Conservation (phyloP, 2,329 filamentous ascomycete genomes). For the Laburnicola sp. region DNA sequence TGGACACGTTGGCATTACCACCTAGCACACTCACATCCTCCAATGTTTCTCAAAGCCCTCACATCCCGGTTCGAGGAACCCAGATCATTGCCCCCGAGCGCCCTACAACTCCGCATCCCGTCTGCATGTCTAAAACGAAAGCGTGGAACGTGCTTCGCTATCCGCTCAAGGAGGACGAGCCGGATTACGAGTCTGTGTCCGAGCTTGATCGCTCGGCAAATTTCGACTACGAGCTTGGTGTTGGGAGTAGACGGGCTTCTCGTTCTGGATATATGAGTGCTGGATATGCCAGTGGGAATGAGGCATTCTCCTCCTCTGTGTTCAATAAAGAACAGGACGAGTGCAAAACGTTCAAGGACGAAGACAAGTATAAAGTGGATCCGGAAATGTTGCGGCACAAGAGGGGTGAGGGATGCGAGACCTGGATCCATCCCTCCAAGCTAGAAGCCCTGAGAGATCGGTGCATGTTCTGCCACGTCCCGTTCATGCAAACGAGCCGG, state of each 20-base stretch:
- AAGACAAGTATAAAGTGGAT: not conserved
- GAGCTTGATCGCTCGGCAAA: slow-evolving; percentile 9
- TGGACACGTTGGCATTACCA: not conserved
- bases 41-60: not conserved
- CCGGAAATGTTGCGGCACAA: slow-evolving; percentile 5
- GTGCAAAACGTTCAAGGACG: not conserved
- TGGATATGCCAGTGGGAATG: no score
- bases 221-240: slow-evolving; percentile 10
- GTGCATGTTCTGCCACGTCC: slow-evolving; percentile 6
- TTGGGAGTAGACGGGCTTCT: not conserved
- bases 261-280: no score
- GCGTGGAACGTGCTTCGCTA: not conserved
- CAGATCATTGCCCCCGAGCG: not conserved
- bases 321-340: not conserved
- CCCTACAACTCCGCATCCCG: not conserved
- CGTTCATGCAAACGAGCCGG: not conserved
- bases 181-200: no score
- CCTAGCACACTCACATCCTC: not conserved
- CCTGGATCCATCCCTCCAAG: not conserved
- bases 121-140: not conserved
- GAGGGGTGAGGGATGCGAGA: slow-evolving; percentile 7
- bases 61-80: not conserved
- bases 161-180: not conserved
- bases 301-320: no score
- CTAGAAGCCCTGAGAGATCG: not conserved